Evolutionary conservation across 2,329 filamentous ascomycete genomes (phyloP).

Genomic region (Claviceps paspali): DNA sequence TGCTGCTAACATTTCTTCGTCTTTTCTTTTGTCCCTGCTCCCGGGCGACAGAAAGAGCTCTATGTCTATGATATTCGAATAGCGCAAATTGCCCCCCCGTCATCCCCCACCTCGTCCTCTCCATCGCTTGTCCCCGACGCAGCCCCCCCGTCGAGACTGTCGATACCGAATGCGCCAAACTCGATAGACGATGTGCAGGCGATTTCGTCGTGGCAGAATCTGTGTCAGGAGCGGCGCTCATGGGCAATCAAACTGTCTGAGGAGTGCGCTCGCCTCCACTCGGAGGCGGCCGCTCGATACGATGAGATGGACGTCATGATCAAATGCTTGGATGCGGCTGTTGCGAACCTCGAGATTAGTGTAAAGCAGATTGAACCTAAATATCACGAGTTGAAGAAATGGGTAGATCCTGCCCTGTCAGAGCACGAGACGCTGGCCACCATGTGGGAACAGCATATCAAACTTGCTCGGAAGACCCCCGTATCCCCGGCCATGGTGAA

Average conservation of each 20-base stretch:
- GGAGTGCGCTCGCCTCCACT: conserved; percentile 51
- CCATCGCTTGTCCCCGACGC: conserved; percentile 31
- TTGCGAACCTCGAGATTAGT: conserved; percentile 69
- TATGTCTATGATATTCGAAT: conserved; percentile 82
- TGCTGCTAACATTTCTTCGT: background rate
- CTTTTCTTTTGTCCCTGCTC: background rate
- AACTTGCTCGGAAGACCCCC: conserved; percentile 46
- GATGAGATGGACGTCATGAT: conserved; percentile 62
- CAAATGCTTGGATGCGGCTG: conserved; percentile 67
- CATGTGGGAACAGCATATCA: conserved; percentile 54
- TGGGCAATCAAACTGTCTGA: conserved; percentile 64
- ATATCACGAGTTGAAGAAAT: conserved; percentile 53
- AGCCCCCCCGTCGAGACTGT: conserved; percentile 38
- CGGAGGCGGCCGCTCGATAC: conserved; percentile 48
- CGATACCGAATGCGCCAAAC: conserved; percentile 58
- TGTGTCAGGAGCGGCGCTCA: conserved; percentile 65
- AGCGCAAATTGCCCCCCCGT: conserved; percentile 28
- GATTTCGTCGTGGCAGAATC: conserved; percentile 71
- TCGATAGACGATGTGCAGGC: conserved; percentile 66
- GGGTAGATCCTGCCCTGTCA: conserved; percentile 50
- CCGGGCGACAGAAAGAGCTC: conserved; percentile 53
- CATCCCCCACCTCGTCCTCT: conserved; percentile 24
- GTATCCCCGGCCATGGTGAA: conserved; percentile 51
- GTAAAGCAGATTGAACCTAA: conserved; percentile 58
- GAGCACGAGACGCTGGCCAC: conserved; percentile 51